phyloP scores from a whole-genome alignment of 2,329 filamentous ascomycete species.

The Botryosphaeria dothidea region DNA sequence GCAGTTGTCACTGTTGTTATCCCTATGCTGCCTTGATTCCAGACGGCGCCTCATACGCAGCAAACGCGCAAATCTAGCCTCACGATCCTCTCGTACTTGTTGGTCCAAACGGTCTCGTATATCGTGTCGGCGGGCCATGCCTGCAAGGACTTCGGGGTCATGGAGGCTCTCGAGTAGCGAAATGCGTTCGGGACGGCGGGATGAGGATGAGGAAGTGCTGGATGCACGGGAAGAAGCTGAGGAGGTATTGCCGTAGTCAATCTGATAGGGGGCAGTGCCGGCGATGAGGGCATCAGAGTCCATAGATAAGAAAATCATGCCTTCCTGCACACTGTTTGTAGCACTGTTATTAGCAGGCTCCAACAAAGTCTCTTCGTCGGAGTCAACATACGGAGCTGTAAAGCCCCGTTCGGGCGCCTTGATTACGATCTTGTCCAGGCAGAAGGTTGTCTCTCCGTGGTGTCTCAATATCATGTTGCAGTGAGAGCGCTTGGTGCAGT shows the following conservation, averaged over 20 bases:
- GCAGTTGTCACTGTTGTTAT: slow-evolving; percentile 12
- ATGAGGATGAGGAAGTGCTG: slow-evolving; percentile 28
- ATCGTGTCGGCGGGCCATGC: slow-evolving; percentile 24
- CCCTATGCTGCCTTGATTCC: slow-evolving; percentile 1
- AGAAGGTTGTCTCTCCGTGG: slow-evolving; percentile 77
- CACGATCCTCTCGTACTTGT: slow-evolving; percentile 2
- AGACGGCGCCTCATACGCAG: slow-evolving; percentile 17
- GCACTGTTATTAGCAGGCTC: slow-evolving; percentile 33
- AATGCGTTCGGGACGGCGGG: slow-evolving; percentile 31
- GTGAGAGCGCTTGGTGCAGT: slow-evolving; percentile 83
- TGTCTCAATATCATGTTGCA: slow-evolving; percentile 88
- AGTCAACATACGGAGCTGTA: slow-evolving; percentile 72
- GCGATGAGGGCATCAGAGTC: slow-evolving; percentile 72
- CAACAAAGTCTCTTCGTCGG: slow-evolving; percentile 14
- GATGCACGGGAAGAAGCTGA: slow-evolving; percentile 29
- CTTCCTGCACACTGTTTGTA: slow-evolving; percentile 72
- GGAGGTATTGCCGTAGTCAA: slow-evolving; percentile 52
- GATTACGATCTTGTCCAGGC: slow-evolving; percentile 81
- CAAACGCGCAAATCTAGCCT: slow-evolving; percentile 16
- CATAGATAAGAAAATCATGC: slow-evolving; percentile 91
- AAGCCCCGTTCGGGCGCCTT: slow-evolving; percentile 80
- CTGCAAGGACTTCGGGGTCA: slow-evolving; percentile 30
- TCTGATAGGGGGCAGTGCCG: slow-evolving; percentile 73
- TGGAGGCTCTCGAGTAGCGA: slow-evolving; percentile 37
- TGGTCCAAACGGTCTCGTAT: slow-evolving; percentile 11